Evolutionary conservation across 108 stramenopile genomes (phyloP).

Genomic region (Conticribra guillardii): DNA sequence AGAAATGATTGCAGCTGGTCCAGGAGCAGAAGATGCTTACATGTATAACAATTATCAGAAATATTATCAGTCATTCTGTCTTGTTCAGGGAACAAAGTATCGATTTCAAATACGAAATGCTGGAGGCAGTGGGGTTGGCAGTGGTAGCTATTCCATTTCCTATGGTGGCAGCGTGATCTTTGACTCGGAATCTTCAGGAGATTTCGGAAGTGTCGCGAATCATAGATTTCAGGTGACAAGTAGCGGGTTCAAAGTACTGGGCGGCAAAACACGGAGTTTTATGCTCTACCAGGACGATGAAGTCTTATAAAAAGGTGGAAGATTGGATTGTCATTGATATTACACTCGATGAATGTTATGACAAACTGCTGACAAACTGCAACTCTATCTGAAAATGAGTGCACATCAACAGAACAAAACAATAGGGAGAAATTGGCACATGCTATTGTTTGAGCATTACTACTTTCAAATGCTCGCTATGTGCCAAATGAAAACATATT

Average conservation of each 20-base stretch:
- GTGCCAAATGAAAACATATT: no score
- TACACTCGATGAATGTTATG: no score
- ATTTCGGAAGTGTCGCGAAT: neutral
- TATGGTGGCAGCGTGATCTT: neutral
- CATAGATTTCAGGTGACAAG: neutral
- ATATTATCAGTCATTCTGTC: slow-evolving; percentile 6
- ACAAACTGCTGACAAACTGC: no score
- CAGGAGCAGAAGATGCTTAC: neutral
- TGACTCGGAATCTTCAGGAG: neutral
- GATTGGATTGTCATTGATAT: no score
- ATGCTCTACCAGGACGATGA: no score
- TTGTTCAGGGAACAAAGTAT: slow-evolving; percentile 10
- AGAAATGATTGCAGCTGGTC: neutral
- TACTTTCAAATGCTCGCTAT: no score
- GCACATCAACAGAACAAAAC: no score
- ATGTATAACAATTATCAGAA: neutral
- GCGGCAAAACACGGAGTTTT: neutral
- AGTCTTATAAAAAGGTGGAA: neutral
- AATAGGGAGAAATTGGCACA: no score
- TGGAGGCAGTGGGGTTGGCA: neutral
- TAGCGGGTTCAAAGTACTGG: neutral
- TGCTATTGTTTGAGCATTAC: no score
- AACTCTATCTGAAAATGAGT: no score
- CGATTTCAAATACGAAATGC: slow-evolving; percentile 14
- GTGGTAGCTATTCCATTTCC: neutral